Evolutionary conservation across 768 basidiomycete genomes (phyloP).

Genomic region (Naganishia randhawae): DNA sequence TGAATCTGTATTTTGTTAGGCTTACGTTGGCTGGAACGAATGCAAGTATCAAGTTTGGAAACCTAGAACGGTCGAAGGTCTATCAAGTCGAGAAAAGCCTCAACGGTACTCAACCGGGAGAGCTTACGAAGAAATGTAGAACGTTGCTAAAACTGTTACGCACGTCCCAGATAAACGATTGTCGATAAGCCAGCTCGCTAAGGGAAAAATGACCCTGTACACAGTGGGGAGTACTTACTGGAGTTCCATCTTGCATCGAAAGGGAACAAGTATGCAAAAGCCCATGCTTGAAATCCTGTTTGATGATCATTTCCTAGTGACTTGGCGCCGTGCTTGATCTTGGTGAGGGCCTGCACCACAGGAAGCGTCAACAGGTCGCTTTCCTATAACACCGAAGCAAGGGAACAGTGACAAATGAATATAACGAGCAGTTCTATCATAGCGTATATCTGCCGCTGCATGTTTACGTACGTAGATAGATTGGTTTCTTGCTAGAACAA

Average conservation of each 20-base stretch:
- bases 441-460: background rate
- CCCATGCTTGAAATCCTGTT: constrained; percentile 23
- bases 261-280: constrained; percentile 25
- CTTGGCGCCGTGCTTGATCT: constrained; percentile 5
- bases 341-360: background rate
- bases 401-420: no score
- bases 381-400: background rate
- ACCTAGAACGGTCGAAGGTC: constrained; percentile 54
- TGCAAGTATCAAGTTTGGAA: constrained; percentile 90
- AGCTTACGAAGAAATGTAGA: constrained; percentile 92
- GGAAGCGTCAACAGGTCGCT: constrained; percentile 1
- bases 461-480: constrained; percentile 9
- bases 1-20: background rate
- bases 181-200: background rate
- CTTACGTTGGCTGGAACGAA: constrained; percentile 68
- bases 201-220: background rate
- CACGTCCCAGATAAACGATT: no score
- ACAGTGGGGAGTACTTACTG: constrained; percentile 1
- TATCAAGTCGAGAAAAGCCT: constrained; percentile 31
- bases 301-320: background rate
- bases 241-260: constrained; percentile 29
- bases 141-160: constrained; percentile 76
- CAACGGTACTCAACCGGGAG: constrained; percentile 15
- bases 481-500: background rate
- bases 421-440: no score